A percentile compares a stretch with the other conserved stretches of the same genome.
These are phyloP conservation scores for Eruca vesicaria DNA, from an alignment of 441 rosid species.

Conservation along the genomic window DNA sequence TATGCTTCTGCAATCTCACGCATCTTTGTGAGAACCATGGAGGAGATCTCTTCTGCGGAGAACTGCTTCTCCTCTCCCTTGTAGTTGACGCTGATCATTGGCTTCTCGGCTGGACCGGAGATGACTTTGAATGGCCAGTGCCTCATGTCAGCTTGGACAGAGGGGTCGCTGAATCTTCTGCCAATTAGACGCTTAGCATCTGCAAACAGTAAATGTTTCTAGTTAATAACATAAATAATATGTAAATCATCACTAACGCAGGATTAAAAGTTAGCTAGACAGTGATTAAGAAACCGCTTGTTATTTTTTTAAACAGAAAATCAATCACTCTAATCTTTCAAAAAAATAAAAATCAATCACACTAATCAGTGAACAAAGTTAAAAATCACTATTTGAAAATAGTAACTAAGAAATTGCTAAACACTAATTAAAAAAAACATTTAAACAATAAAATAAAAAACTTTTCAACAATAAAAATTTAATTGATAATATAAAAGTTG, in stretches of 20 bases:
- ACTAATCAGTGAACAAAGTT: no score
- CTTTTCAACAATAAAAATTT: no score
- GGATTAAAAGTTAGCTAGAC: no score
- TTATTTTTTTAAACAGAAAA: no score
- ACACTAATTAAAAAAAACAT: no score
- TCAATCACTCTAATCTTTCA: no score
- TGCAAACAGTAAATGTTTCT: not conserved
- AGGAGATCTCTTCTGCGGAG: slow-evolving; percentile 60
- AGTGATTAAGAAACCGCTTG: no score
- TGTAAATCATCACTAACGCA: not conserved
- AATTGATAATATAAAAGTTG: no score
- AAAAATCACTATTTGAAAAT: no score
- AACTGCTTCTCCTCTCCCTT: slow-evolving; percentile 60
- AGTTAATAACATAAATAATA: not conserved
- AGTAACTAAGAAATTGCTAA: no score
- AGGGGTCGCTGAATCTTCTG: slow-evolving; percentile 49
- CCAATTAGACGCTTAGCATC: slow-evolving; percentile 71
- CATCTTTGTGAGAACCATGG: slow-evolving; percentile 51
- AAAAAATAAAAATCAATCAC: no score
- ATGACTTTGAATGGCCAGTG: slow-evolving; percentile 60
- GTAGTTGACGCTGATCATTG: slow-evolving; percentile 49
- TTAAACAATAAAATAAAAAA: no score
- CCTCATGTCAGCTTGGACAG: slow-evolving; percentile 54
- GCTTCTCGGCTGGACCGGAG: slow-evolving; percentile 60
- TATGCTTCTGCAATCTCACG: slow-evolving; percentile 63